A percentile compares a stretch with the other conserved stretches of the same genome.
Conservation (phyloP, 768 basidiomycete species). For the Boletellus sp. region DNA sequence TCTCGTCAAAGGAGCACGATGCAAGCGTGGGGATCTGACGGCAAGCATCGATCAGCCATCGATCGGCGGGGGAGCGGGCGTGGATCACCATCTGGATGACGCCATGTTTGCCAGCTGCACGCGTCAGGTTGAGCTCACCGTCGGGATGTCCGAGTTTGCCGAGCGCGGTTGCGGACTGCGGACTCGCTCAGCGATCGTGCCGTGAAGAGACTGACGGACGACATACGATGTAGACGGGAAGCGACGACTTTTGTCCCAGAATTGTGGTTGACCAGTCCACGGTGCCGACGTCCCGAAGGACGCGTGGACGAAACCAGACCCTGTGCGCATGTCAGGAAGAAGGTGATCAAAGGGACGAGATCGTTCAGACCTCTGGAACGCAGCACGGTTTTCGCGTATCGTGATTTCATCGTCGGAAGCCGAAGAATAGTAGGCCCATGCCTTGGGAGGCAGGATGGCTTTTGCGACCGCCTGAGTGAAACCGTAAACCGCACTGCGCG, state of each 20-base stretch:
- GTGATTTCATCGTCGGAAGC: slow-evolving; percentile 93
- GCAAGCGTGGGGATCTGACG: slow-evolving; percentile 88
- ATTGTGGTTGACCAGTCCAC: slow-evolving; percentile 83
- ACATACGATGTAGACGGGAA: slow-evolving; percentile 75
- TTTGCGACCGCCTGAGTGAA: slow-evolving; percentile 66
- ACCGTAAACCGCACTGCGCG: not conserved
- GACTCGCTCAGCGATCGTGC: not conserved
- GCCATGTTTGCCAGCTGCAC: slow-evolving; percentile 74
- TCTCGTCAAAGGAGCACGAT: slow-evolving; percentile 90
- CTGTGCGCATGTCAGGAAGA: slow-evolving; percentile 27
- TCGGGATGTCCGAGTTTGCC: slow-evolving; percentile 93
- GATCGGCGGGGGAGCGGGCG: not conserved
- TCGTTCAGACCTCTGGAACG: slow-evolving; percentile 68
- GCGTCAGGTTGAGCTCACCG: slow-evolving; percentile 84
- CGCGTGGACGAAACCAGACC: slow-evolving; percentile 85
- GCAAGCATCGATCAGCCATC: slow-evolving; percentile 35
- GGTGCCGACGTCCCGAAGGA: slow-evolving; percentile 74
- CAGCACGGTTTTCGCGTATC: slow-evolving; percentile 79
- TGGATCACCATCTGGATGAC: slow-evolving; percentile 62
- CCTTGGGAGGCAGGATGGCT: slow-evolving; percentile 72
- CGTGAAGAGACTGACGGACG: slow-evolving; percentile 22
- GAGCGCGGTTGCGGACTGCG: slow-evolving; percentile 69
- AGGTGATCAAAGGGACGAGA: not conserved
- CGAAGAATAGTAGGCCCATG: slow-evolving; percentile 93
- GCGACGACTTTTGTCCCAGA: slow-evolving; percentile 65